phyloP scores from a whole-genome alignment of 2,329 filamentous ascomycete genomes.

The Plectosphaerella sp. region DNA sequence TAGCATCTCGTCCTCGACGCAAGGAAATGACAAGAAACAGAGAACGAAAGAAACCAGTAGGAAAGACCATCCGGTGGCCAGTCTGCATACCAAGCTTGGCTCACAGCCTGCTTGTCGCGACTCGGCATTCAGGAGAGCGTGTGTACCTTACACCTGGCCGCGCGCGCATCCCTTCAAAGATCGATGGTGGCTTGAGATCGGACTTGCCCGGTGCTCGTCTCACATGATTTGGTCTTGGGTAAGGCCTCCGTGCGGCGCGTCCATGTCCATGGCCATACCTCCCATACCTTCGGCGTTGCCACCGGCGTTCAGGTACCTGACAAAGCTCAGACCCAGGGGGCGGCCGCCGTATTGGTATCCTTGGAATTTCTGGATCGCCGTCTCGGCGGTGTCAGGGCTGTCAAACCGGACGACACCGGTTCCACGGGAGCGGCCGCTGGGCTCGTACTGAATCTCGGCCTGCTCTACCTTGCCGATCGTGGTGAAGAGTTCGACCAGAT shows the following conservation, averaged over 20 bases:
- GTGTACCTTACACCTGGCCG: too few species aligned
- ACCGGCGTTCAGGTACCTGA: conserved; percentile 78
- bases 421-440: conserved; percentile 89
- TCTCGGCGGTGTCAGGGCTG: conserved; percentile 76
- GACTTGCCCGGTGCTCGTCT: conserved; percentile 1
- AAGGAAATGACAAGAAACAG: neutral
- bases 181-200: too few species aligned
- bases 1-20: too few species aligned
- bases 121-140: too few species aligned
- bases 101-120: too few species aligned
- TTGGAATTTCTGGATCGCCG: conserved; percentile 93
- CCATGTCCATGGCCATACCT: conserved; percentile 68
- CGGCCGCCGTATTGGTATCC: conserved; percentile 96
- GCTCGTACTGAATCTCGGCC: conserved; percentile 98
- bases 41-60: neutral
- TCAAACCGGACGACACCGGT: conserved; percentile 97
- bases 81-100: too few species aligned
- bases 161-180: too few species aligned
- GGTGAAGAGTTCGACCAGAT: conserved; percentile 91
- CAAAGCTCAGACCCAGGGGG: conserved; percentile 86
- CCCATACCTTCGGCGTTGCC: conserved; percentile 53
- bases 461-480: conserved; percentile 98
- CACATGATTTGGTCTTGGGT: conserved; percentile 99
- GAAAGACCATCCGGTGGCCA: neutral
- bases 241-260: conserved; percentile 63